Base-by-base conservation (phyloP, 1,284 basidiomycete species). In the Bjerkandera adusta region DNA sequence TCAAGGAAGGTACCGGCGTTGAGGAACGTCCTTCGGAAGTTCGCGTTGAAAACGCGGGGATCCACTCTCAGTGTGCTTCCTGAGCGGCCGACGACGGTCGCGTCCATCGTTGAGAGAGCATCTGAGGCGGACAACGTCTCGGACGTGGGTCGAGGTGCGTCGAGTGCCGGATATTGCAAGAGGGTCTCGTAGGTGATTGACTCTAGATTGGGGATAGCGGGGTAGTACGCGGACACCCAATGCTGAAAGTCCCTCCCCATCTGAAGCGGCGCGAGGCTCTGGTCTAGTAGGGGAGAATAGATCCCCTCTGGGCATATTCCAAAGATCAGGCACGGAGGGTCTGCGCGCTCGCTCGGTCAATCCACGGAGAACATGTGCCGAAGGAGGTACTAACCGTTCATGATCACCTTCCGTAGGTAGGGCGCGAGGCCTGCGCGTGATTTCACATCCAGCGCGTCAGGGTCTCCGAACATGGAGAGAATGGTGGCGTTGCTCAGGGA, bases 211-310 rank as follows among this genome's bases (percentile, higher is more conserved):
- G 45, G 11, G 13, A 52, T 38, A 18, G 56, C 52, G 3, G 50
- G 38, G 52, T 53, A 58, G 43, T 62, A 62, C 5, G 53, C 46
- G 6, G 57, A 51, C 0, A 59, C 50, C 58, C 60, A 62, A 2
- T 36, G 34, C 16, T 50, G 39, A 44, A 61, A 60, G 20, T 41
- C 44, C 6, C 43, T 25, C 25, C 45, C 47, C 27, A 52, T 53
- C 4, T 56, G 41, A 21, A 44, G 44, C 11, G 24, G 26, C 13
- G 56, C 53, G 16, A 57, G 43, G 3, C 46, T 35, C 12, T 41
- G 30, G 35, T 61, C 60, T 4, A 35, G 36, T n/a, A 58, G 36
- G 2, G 60, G 60, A 36, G 52, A 47, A 25, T 57, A 55, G 7
- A 47, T 36, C 5, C n/a, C 26, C 1, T 24, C 34, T 15, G 20